Evolutionary conservation across 331 rosid species (phyloP), one percentile per base, ranked within the genome.

Genomic region (Ulmus americana): DNA sequence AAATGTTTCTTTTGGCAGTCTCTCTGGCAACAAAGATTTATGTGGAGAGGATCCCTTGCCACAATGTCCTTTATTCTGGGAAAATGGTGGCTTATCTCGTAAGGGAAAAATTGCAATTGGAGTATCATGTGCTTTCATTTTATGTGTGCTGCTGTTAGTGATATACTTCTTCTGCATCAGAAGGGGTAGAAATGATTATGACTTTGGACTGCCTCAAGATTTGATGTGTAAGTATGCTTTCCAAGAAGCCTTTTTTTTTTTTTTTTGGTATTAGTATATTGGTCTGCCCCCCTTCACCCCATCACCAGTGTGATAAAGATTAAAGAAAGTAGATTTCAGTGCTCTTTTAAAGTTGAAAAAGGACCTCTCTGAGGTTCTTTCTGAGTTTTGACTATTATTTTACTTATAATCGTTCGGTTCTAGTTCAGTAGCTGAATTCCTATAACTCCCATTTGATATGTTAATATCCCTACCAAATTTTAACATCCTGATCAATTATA

Each of bases 131-230:
- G 59, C 77, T 40, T 52, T 89, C 39, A 55, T 84, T 72, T 73
- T 89, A 81, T 83, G 79, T 63, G 55, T 72, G 79, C 56, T 87
- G 61, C 74, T 89, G 73, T 59, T 84, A 74, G 71, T 78, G 72
- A 64, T 79, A 20, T 94, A 77, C 85, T 68, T 82, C 49, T 59
- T 84, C 78, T 94, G 64, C 76, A 79, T 94, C 76, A 83, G 90
- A 70, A 85, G 85, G 83, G 77, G 87, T 70, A 74, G 95, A 81
- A 74, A 94, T 42, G 95, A 87, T 72, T 94, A 94, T 57, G 99
- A 81, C 72, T 94, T 94, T 66, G 91, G 83, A 60, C 85, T 87
- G 35, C 99, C 99, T 65, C 95, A 84, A 55, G 97, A 94, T 57
- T 78, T 94, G 69, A 81, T 76, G 65, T 81, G 99, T 89, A 79